A percentile compares a stretch with the other conserved stretches of the same genome.
Conservation (phyloP, 2,329 filamentous ascomycete species). For the Raffaelea deltoideospora region DNA sequence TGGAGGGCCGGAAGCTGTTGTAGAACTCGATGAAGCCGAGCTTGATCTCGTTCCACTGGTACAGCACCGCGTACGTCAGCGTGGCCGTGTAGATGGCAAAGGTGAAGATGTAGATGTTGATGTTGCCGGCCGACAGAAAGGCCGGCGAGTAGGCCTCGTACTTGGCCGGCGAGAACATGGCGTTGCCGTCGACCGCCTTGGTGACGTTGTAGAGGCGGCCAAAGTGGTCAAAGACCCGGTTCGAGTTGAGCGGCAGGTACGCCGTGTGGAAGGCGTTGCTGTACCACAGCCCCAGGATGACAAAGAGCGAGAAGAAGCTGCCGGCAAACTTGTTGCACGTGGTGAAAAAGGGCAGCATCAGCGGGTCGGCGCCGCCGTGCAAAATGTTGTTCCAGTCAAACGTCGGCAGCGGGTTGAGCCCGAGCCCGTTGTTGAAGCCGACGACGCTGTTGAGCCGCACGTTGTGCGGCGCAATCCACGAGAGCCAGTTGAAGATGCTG, state of each 20-base stretch:
- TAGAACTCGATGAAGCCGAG: constrained; percentile 21
- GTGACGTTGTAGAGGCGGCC: constrained; percentile 31
- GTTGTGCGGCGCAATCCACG: constrained; percentile 33
- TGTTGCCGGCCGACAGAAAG: constrained; percentile 32
- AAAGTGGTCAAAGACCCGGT: constrained; percentile 33
- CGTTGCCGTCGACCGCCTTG: constrained; percentile 23
- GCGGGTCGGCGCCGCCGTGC: constrained; percentile 6
- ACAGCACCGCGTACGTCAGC: constrained; percentile 33
- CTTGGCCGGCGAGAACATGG: constrained; percentile 28
- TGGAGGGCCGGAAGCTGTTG: constrained; percentile 1
- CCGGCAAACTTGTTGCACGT: constrained; percentile 48
- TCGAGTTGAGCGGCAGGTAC: constrained; percentile 34
- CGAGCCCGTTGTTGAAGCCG: constrained; percentile 18
- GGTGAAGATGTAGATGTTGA: constrained; percentile 37
- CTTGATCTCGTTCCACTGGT: constrained; percentile 12
- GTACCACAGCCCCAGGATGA: constrained; percentile 44
- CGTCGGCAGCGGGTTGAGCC: constrained; percentile 19
- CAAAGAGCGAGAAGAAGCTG: constrained; percentile 36
- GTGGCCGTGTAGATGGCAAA: constrained; percentile 40
- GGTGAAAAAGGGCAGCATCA: constrained; percentile 30
- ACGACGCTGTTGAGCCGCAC: constrained; percentile 16
- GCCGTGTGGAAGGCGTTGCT: constrained; percentile 40
- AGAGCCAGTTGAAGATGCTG: constrained; percentile 34
- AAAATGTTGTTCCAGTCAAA: constrained; percentile 21
- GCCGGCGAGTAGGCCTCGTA: constrained; percentile 36